phyloP scores from a whole-genome alignment of 257 asterid genomes.

The Buddleja alternifolia region DNA sequence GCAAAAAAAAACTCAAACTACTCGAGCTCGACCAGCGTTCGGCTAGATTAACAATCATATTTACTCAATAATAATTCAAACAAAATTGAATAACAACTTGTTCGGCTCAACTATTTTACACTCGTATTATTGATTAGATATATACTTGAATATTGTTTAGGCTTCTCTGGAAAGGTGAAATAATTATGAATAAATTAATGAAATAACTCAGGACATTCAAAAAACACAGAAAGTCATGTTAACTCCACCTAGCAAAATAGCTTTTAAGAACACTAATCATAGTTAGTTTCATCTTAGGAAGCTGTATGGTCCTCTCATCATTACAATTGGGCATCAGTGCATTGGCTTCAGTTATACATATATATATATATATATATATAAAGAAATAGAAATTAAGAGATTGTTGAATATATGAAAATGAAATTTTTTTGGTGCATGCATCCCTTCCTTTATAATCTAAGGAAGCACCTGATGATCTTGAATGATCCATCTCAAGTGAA shows the following conservation, averaged over 20 bases:
- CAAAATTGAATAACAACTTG: too few species aligned
- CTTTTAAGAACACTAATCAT: conserved; percentile 30
- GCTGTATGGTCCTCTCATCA: conserved; percentile 24
- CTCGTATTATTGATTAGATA: too few species aligned
- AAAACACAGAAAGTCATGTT: conserved; percentile 4
- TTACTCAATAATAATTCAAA: too few species aligned
- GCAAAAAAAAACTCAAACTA: too few species aligned
- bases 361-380: neutral
- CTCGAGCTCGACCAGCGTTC: too few species aligned
- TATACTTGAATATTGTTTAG: too few species aligned
- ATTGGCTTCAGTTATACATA: neutral
- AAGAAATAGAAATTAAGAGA: neutral
- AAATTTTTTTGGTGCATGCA: conserved; percentile 22
- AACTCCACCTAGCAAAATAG: conserved; percentile 3
- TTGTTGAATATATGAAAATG: neutral
- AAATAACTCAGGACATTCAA: neutral
- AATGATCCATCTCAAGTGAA: conserved; percentile 1
- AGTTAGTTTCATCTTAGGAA: conserved; percentile 11
- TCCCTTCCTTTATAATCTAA: conserved; percentile 26
- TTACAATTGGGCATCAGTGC: conserved; percentile 28
- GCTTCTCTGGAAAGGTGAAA: too few species aligned
- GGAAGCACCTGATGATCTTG: conserved; percentile 28
- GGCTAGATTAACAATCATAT: too few species aligned
- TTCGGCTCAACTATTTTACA: too few species aligned
- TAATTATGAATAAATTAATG: too few species aligned